Percentiles rank a stretch among this genome's conserved stretches.
Evolutionary conservation across 2,329 filamentous ascomycete species (phyloP).

Genomic region (Macrophomina tecta): DNA sequence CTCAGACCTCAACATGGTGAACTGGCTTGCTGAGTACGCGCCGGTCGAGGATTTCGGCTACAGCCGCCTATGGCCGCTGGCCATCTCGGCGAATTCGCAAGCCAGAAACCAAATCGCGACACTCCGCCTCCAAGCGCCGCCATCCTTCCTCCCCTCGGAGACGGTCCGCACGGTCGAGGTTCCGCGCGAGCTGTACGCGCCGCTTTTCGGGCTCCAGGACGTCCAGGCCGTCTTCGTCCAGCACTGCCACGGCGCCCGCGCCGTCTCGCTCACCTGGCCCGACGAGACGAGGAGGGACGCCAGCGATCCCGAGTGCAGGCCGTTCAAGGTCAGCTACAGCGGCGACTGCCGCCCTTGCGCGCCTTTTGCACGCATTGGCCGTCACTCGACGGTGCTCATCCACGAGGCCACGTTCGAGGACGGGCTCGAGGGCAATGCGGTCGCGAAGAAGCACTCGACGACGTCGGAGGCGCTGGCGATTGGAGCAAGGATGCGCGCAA

Average conservation of each 20-base stretch:
- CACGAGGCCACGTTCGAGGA: slow-evolving; percentile 98
- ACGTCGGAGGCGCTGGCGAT: slow-evolving; percentile 83
- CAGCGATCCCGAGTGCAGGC: slow-evolving; percentile 21
- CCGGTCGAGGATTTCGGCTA: slow-evolving; percentile 79
- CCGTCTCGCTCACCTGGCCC: slow-evolving; percentile 77
- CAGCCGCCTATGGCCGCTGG: slow-evolving; percentile 61
- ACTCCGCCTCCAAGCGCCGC: neutral
- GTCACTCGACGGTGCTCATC: slow-evolving; percentile 79
- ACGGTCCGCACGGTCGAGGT: neutral
- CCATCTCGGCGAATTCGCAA: slow-evolving; percentile 38
- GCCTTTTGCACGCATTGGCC: slow-evolving; percentile 73
- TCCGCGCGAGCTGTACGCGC: slow-evolving; percentile 43
- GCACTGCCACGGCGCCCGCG: slow-evolving; percentile 82
- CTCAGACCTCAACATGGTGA: slow-evolving; percentile 72
- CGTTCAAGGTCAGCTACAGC: slow-evolving; percentile 87
- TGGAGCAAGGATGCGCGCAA: slow-evolving; percentile 78
- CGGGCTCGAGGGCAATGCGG: slow-evolving; percentile 76
- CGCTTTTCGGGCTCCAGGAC: slow-evolving; percentile 65
- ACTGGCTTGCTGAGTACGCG: slow-evolving; percentile 80
- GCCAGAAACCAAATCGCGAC: neutral
- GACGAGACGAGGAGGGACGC: slow-evolving; percentile 46
- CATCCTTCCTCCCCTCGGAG: neutral
- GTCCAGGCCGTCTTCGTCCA: slow-evolving; percentile 72
- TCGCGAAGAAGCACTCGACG: slow-evolving; percentile 89
- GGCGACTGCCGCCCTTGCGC: slow-evolving; percentile 82